Base-by-base conservation (phyloP, 768 basidiomycete species). In the Rhizopogon vesiculosus region DNA sequence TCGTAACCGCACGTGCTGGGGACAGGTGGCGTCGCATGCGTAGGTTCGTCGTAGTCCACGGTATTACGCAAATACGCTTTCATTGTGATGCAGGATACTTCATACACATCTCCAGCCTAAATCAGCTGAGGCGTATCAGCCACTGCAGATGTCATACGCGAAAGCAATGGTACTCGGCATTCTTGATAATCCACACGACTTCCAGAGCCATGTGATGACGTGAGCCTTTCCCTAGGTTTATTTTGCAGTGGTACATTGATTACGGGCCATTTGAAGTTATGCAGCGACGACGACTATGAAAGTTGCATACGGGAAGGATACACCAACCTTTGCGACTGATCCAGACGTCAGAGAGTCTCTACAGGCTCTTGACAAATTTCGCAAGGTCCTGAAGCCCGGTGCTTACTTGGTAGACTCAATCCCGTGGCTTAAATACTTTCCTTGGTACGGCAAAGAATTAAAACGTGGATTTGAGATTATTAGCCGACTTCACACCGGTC, bases 11-110 rank as follows among this genome's bases (percentile, higher is more conserved):
- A 2, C 74, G 74, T 0, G 75, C 72, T 3, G 80, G 80, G 0
- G 79, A 79, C 13, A 65, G 77, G 29, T 78, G 81, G 60, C 79
- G 78, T 67, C 79, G 78, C 63, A 76, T 82, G 71, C 71, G 82
- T 46, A 79, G 80, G 44, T 80, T 78, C 1, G 66, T 78, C 1
- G 66, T 62, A 7, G 9, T 31, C 31, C 9, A 9, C 31, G 31
- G 9, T 31, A 31, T 8, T 8, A 31, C 7, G 2, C 31, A 31
- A 8, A 31, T 31, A 31, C 4, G 31, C 31, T 31, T 31, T 31
- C 31, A 31, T 8, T 9, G 31, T 31, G 31, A 31, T 31, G 31
- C 31, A 31, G 31, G 31, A 31, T 31, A 31, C 66, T 83, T 0
- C 80, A 82, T 60, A 72, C 78, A 0, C 78, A 81, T 50, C 69